A percentile compares a stretch with the other conserved stretches of the same genome.
phyloP scores from a whole-genome alignment of 352 stramenopile species.

The Pythium aristosporum region DNA sequence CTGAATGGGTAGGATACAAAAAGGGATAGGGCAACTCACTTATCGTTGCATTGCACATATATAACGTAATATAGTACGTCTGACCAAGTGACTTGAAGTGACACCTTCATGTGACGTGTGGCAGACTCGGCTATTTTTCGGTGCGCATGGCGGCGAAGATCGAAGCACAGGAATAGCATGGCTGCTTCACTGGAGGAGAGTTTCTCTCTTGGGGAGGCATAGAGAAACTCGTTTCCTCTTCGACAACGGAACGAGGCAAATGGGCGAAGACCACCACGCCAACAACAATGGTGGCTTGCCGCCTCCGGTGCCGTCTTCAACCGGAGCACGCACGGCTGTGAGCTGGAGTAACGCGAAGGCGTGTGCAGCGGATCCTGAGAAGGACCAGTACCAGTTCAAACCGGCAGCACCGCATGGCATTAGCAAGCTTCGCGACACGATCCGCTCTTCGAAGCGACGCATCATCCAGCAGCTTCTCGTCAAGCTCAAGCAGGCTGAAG shows the following conservation, averaged over 20 bases:
- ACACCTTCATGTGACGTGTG: conserved; percentile 3
- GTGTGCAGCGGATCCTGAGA: conserved; percentile 6
- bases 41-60: conserved; percentile 3
- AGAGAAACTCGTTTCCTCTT: background rate
- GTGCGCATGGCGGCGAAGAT: background rate
- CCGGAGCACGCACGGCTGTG: conserved; percentile 10
- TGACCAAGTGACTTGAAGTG: background rate
- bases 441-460: conserved; percentile 43
- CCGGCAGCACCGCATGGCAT: conserved; percentile 8
- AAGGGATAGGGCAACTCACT: background rate
- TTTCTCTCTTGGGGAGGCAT: background rate
- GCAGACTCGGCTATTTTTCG: background rate
- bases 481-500: conserved; percentile 41
- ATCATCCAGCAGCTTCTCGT: conserved; percentile 48
- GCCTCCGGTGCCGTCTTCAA: background rate
- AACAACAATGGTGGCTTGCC: conserved; percentile 6
- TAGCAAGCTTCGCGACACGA: conserved; percentile 31
- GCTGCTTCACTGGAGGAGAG: background rate
- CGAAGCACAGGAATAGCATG: conserved; percentile 2
- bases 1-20: background rate
- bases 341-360: conserved; percentile 28
- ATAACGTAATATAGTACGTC: background rate
- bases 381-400: conserved; percentile 26
- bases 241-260: background rate
- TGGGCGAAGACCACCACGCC: conserved; percentile 18